Evolutionary conservation across 1,284 basidiomycete species (phyloP), one percentile per base, ranked within the genome.

Genomic region (Leccinum angustisporum): DNA sequence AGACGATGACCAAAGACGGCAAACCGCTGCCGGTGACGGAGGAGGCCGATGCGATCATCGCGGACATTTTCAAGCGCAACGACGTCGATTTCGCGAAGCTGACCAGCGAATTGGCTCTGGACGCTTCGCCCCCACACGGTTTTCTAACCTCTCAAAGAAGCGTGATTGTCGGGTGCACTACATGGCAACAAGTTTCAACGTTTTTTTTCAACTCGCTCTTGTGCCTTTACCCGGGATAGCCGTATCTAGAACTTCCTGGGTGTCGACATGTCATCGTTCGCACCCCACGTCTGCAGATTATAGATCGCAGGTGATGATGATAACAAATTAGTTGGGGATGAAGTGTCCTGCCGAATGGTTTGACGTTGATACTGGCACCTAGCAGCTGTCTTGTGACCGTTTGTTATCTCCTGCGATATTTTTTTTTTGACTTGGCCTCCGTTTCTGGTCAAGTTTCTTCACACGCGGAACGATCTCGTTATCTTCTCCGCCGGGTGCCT

Each of bases 21-120:
- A 54, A 31, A 46, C 61, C 65, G 1, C 51, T 73, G 4, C 62
- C 65, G 18, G 66, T 76, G 25, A 66, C 73, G 0, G 73, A 70
- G 27, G 73, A 73, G 18, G 74, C 72, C 4, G 72, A 73, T 57
- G 59, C 61, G 25, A 74, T 76, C 53, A 64, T 73, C 33, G 72
- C 73, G 25, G 73, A 73, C 40, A 74, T 73, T 40, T 73, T 76
- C 59, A 67, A 63, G 52, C 70, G 64, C 61, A 75, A 75, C 36
- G 70, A 70, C 11, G 58, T 73, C 2, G 74, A 73, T 56, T 73
- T 73, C 36, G 72, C 69, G 33, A 65, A 68, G 58, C 18, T 73
- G 56, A 75, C 70, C 0, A 54, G 8, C n/a, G 70, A 73, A 36
- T 51, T 73, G 13, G 61, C 64, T 14, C 60, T 60, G 33, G 65